Evolutionary conservation across 164 flowering plant species (phyloP).

Genomic region (Vitis riparia): DNA sequence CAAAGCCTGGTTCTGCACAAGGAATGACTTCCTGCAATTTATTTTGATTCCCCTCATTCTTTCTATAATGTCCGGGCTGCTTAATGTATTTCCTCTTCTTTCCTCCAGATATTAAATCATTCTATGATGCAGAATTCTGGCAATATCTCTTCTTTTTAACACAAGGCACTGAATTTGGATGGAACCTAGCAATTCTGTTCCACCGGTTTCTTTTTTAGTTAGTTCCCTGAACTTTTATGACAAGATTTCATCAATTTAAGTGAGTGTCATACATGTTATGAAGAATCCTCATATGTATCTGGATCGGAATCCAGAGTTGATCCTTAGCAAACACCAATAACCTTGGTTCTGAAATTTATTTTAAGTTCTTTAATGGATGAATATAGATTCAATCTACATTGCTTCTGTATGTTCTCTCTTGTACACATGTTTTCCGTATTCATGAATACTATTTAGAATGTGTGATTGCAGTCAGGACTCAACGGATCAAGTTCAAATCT

Average conservation of each 20-base stretch:
- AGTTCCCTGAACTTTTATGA: not conserved
- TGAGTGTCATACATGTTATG: no score
- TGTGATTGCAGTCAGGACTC: conserved; percentile 34
- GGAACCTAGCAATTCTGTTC: not conserved
- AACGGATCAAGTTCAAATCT: conserved; percentile 37
- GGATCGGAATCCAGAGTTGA: not conserved
- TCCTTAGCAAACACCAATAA: not conserved
- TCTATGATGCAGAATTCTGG: not conserved
- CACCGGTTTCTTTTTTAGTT: not conserved
- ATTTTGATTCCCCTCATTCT: not conserved
- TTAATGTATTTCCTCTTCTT: not conserved
- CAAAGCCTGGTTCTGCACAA: not conserved
- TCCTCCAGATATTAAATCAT: not conserved
- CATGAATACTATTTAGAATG: not conserved
- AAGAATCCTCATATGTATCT: no score
- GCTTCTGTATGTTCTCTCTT: no score
- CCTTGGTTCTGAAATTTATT: not conserved
- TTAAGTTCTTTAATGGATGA: not conserved
- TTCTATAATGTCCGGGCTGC: not conserved
- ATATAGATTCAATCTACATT: no score
- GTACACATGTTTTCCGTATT: not conserved
- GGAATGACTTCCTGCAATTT: not conserved
- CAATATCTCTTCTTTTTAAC: not conserved
- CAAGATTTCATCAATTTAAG: no score
- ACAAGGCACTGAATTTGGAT: not conserved